phyloP scores from a whole-genome alignment of 2,329 filamentous ascomycete species.

The Aspergillus calidoustus region DNA sequence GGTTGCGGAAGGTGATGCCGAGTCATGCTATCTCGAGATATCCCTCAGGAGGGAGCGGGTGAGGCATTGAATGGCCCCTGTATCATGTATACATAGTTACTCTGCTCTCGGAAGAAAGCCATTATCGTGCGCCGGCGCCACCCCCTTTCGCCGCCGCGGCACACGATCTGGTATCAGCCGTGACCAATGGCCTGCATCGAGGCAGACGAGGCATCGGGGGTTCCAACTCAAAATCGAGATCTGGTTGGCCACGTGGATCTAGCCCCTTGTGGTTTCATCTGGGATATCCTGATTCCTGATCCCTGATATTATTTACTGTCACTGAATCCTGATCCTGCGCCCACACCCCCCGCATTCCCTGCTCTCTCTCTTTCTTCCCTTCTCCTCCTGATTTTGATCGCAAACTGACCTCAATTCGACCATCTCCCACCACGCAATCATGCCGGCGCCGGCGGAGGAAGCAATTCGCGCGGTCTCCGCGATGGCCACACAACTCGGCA shows the following conservation, averaged over 20 bases:
- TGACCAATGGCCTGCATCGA: background rate
- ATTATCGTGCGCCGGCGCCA: background rate
- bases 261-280: background rate
- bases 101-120: too few species aligned
- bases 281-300: background rate
- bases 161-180: background rate
- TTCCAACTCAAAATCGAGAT: background rate
- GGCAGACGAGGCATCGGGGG: too few species aligned
- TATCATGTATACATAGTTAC: background rate
- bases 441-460: conserved; percentile 19
- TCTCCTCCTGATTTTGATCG: background rate
- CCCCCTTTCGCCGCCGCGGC: background rate
- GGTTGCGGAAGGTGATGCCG: background rate
- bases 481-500: conserved; percentile 63
- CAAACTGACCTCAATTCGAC: background rate
- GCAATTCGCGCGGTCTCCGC: conserved; percentile 51
- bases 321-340: background rate
- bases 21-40: background rate
- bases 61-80: background rate
- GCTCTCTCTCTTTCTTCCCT: background rate
- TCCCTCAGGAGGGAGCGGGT: background rate
- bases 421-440: background rate
- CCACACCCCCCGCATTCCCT: background rate
- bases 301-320: background rate
- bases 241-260: background rate